Base-by-base conservation (phyloP, 1,139 yeast species). In the Candida sojae region DNA sequence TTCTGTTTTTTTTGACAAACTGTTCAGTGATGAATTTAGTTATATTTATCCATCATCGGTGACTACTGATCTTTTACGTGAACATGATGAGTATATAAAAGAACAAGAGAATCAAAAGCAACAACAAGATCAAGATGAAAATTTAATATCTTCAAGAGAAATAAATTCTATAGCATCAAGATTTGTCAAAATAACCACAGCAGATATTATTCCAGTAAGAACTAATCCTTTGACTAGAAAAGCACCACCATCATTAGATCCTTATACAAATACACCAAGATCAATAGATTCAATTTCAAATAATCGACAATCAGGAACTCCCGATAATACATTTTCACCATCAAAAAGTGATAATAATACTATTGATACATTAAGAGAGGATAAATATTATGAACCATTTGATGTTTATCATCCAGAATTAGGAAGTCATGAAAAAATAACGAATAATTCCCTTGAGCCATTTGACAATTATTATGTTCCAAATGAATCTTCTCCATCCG, bases 401-500 rank as follows among this genome's bases (percentile, higher is more conserved):
- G 53, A 49, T 29, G 21, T 42, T 21, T 46, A 49, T 31, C 43
- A 48, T 32, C 34, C 46, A 9, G 46, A 43, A 30, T 31, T 37
- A 32, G 51, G 39, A 11, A 17, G 21, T 17, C 21, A 17, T 17
- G 25, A 17, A 8, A 26, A 37, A 11, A 42, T 40, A 31, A 12
- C 33, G n/a, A 9, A 28, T 17, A 21, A 25, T 30, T 13, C 45
- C 5, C 56, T 49, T 13, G 74, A 70, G 42, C 75, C 74, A 2
- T 68, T 59, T 48, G 68, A 68, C 3, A 58, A 60, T 43, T 68
- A 70, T 48, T 48, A 52, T 31, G 52, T 64, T 57, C 53, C 26
- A 38, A 32, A 34, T 45, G 48, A 39, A 17, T 21, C 44, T 17
- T 21, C 44, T 25, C 29, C 36, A 10, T 28, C 43, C 6, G 32